Base-by-base conservation (phyloP, 1,139 yeast genomes). In the Saccharomyces hybrid region DNA sequence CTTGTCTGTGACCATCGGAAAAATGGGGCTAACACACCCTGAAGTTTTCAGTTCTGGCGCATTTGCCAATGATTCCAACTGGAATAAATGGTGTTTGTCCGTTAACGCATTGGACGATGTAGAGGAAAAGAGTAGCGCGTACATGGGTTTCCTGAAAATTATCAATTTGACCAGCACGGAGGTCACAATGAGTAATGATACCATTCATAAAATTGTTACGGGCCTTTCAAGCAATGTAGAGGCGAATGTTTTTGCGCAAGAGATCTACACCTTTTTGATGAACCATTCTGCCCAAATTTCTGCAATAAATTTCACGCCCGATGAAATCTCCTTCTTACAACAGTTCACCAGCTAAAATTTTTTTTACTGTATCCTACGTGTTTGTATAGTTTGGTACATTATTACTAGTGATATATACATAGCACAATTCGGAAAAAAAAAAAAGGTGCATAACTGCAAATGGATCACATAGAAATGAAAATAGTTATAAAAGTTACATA, bases 1-100 rank as follows among this genome's bases (percentile, higher is more conserved):
- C 69, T 84, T 91, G 1, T 95, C 96, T n/a, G 87, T 90, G 55
- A 86, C 98, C 47, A 75, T 93, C 55, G 98, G 98, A n/a, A 79
- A 98, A 61, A 74, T 91, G 67, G 97, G 96, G 2, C 70, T 84
- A 41, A 73, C 78, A 54, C 80, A 81, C 42, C 83, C 93, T 3
- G 81, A 80, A 26, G 76, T 78, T 46, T 75, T 84, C 49, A 79
- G 86, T 0, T 79, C 83, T 2, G 70, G 66, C 8, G 55, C 58
- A 3, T 69, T 69, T 55, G 67, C 69, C 3, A 55, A 60, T 5
- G 66, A 65, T 50, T 47, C 56, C 2, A 56, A 60, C 16, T 62
- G 70, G 67, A 57, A 55, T 48, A 65, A 63, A 51, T 67, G 71
- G 70, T 62, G 69, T 50, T 54, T 58, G 23, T 57, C 60, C 5